Evolutionary conservation across 495 filamentous ascomycete genomes (phyloP).

Genomic region (Hypoxylon fuscum): DNA sequence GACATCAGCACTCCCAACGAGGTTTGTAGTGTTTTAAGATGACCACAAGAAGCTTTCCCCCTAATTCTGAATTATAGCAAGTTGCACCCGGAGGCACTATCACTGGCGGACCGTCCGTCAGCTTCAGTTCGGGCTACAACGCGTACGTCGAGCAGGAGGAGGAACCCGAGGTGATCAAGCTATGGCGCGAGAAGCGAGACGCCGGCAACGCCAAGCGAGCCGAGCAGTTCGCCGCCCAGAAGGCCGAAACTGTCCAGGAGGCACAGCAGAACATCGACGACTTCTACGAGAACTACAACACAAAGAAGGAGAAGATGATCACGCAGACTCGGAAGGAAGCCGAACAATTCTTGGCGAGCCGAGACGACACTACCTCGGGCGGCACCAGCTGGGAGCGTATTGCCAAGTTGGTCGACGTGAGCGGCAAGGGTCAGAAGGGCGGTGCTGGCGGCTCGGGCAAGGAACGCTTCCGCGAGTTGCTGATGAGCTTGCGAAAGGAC

Average conservation of each 20-base stretch:
- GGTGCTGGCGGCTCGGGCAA: conserved; percentile 90
- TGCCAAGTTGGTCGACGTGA: conserved; percentile 93
- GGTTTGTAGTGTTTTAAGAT: conserved; percentile 59
- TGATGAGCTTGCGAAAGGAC: conserved; percentile 90
- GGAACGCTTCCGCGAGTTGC: conserved; percentile 91
- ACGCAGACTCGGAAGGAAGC: conserved; percentile 87
- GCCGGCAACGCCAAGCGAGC: conserved; percentile 77
- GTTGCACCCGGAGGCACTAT: conserved; percentile 89
- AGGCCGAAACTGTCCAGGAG: conserved; percentile 80
- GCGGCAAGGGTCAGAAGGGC: conserved; percentile 87
- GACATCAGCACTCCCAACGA: conserved; percentile 82
- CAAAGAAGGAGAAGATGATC: conserved; percentile 91
- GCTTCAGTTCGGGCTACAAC: conserved; percentile 73
- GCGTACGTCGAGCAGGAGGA: conserved; percentile 69
- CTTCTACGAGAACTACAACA: conserved; percentile 99
- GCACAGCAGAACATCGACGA: conserved; percentile 93
- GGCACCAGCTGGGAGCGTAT: conserved; percentile 99
- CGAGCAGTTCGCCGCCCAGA: conserved; percentile 78
- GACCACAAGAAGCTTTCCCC: background rate
- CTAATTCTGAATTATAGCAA: conserved; percentile 58
- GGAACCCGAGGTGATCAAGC: conserved; percentile 85
- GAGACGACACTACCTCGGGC: conserved; percentile 91
- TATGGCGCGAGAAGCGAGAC: conserved; percentile 92
- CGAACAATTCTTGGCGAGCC: conserved; percentile 87
- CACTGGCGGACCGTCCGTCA: conserved; percentile 76